Evolutionary conservation across 2,329 filamentous ascomycete species (phyloP).

Genomic region (Alternaria gaisen): DNA sequence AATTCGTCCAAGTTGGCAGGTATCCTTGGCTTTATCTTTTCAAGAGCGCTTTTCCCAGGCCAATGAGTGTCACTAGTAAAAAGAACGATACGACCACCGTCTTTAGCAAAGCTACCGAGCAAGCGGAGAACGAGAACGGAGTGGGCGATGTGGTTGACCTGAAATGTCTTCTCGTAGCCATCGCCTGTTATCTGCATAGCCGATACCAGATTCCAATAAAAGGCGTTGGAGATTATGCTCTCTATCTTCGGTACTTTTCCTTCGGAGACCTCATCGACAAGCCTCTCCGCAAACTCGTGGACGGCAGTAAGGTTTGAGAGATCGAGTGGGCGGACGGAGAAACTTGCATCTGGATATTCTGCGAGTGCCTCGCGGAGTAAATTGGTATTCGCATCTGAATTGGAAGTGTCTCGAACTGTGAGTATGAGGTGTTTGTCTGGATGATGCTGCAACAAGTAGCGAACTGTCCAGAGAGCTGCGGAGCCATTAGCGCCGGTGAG

Average conservation of each 20-base stretch:
- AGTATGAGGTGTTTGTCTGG: neutral
- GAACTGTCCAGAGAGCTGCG: neutral
- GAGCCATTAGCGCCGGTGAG: neutral
- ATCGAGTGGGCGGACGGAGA: neutral
- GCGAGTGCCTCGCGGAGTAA: neutral
- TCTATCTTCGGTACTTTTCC: neutral
- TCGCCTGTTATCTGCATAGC: neutral
- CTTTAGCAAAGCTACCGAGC: neutral
- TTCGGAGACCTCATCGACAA: neutral
- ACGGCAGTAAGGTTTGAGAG: neutral
- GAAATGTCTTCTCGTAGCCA: neutral
- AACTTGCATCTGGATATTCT: neutral
- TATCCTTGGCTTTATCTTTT: neutral
- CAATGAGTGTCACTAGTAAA: neutral
- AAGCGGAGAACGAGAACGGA: neutral
- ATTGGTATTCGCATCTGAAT: neutral
- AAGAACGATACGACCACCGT: neutral
- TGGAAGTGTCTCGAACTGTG: neutral
- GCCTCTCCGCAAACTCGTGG: neutral
- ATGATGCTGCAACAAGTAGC: neutral
- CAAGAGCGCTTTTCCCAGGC: neutral
- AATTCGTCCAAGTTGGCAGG: neutral
- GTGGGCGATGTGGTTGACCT: neutral
- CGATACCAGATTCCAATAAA: neutral
- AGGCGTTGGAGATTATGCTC: neutral